A percentile compares a stretch with the other conserved stretches of the same genome.
Conservation (phyloP, 176 grass and related monocot genomes). For the Dendrocalamus sinicus region DNA sequence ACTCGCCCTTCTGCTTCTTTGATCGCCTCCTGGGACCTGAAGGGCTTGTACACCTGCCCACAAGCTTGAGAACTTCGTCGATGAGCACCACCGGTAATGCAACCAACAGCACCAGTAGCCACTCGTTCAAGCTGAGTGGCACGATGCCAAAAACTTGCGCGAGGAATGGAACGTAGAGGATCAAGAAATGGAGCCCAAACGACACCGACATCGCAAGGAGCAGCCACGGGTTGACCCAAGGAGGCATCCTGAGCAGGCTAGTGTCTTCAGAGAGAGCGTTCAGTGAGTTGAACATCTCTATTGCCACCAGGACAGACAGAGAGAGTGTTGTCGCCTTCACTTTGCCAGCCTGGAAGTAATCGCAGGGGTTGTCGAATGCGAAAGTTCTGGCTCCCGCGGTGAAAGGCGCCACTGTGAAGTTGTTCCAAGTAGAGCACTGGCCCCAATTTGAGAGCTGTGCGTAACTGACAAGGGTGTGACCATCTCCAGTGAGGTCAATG, state of each 20-base stretch:
- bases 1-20: conserved; percentile 78
- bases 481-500: conserved; percentile 84
- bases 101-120: conserved; percentile 82
- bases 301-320: conserved; percentile 80
- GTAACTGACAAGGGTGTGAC: conserved; percentile 88
- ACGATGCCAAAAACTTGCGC: conserved; percentile 85
- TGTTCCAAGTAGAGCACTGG: conserved; percentile 76
- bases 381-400: conserved; percentile 75
- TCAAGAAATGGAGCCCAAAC: conserved; percentile 91
- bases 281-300: conserved; percentile 98
- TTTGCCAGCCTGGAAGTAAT: conserved; percentile 90
- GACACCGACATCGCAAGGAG: conserved; percentile 82
- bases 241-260: conserved; percentile 90
- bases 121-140: conserved; percentile 86
- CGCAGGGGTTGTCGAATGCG: conserved; percentile 78
- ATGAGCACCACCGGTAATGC: conserved; percentile 81
- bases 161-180: conserved; percentile 88
- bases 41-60: conserved; percentile 57
- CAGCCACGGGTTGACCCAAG: conserved; percentile 95
- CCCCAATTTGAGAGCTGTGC: conserved; percentile 95
- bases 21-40: conserved; percentile 47
- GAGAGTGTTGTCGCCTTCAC: conserved; percentile 93
- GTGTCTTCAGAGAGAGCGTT: conserved; percentile 92
- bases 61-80: conserved; percentile 89
- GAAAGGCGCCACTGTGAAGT: conserved; percentile 77